Conservation (phyloP, 192 early-diverging fungal genomes). For the Coemansia sp. region DNA sequence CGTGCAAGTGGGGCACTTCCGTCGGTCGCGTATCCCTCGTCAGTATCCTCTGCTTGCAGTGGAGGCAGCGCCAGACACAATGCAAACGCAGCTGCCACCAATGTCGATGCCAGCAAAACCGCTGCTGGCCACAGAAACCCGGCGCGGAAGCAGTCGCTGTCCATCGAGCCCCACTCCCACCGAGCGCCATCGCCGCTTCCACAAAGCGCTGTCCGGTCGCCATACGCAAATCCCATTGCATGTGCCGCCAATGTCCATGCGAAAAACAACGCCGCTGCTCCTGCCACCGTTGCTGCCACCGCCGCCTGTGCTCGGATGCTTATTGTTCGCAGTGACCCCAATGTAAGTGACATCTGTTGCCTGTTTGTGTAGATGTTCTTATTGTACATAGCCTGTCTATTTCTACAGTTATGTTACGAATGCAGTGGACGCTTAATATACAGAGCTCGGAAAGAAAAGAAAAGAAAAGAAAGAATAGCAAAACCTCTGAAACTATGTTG, state of each 20-base stretch:
- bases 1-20: background rate
- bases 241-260: background rate
- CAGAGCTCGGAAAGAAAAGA: too few species aligned
- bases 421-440: too few species aligned
- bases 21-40: background rate
- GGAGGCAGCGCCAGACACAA: conserved; percentile 3
- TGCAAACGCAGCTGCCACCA: conserved; percentile 4
- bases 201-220: background rate
- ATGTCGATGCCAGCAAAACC: background rate
- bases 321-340: background rate
- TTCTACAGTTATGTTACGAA: background rate
- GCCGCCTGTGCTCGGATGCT: background rate
- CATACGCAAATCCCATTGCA: background rate
- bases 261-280: background rate
- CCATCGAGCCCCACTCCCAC: conserved; percentile 15
- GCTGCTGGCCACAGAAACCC: conserved; percentile 13
- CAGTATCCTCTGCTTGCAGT: background rate
- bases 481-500: too few species aligned
- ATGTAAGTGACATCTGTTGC: background rate
- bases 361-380: background rate
- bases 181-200: background rate
- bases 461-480: too few species aligned
- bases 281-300: background rate
- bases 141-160: conserved; percentile 15
- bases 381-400: background rate